Evolutionary conservation across 2,329 filamentous ascomycete genomes (phyloP), one percentile per base, ranked within the genome.

Genomic region (Xylariaceae sp.): DNA sequence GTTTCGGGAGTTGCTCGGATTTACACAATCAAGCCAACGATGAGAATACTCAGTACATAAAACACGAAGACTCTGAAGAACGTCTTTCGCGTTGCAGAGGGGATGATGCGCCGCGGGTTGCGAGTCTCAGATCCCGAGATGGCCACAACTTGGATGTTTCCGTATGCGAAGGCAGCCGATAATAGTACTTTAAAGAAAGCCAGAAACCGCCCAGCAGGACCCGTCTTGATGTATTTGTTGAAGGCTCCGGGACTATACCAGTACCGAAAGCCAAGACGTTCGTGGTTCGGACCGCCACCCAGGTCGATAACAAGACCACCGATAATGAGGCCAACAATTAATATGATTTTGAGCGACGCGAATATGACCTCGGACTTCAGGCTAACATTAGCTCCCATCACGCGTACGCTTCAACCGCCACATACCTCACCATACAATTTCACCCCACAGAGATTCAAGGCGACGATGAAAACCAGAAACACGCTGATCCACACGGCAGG

Each of bases 11-110:
- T 74, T 50, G 77, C 82, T 46, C 76, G 70, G 22, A 4, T 7
- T 28, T 28, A 28, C 22, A 28, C 22, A 7, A 28, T 28, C 22
- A 28, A 28, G 22, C 22, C 22, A 28, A 28, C 22, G 22, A 28
- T 7, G 22, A 28, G 22, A 28, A 28, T 28, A 7, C 22, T 28
- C 22, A 28, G 22, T 45, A 86, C 73, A 68, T 88, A 91, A 59
- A 91, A 79, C 57, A 79, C 72, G 46, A 90, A 78, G 58, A 92
- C 89, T 50, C 86, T 82, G 78, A 83, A 89, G 69, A 89, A 91
- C 13, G 16, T 14, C 13, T 13, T 38, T 38, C 34, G 34, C 34
- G 34, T 14, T 3, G 34, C 34, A 14, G 13, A 16, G 5, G 34
- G 34, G 13, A 38, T 13, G 10, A 14, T 38, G 5, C 10, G 13